Conservation (phyloP, 2,329 filamentous ascomycete species). For the Sordariomycetes sp. region DNA sequence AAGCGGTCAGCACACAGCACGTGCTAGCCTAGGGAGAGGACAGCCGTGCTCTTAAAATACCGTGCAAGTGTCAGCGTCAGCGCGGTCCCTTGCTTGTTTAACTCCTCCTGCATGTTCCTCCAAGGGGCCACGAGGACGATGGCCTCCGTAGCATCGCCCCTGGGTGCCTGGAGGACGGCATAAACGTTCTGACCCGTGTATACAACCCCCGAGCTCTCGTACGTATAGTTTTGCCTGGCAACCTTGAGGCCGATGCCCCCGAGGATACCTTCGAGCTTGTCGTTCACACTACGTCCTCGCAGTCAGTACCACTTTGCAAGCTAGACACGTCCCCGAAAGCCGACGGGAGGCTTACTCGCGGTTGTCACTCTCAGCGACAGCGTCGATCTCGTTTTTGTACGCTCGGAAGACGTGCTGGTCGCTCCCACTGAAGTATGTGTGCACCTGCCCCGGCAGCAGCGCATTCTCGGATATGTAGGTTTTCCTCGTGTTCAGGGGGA, state of each 20-base stretch:
- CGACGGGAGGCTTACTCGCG: slow-evolving; percentile 27
- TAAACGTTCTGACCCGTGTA: slow-evolving; percentile 84
- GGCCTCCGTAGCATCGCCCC: slow-evolving; percentile 92
- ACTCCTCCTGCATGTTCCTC: slow-evolving; percentile 63
- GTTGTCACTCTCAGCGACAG: slow-evolving; percentile 39
- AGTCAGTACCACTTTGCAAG: neutral
- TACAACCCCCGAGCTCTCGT: slow-evolving; percentile 60
- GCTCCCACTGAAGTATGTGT: slow-evolving; percentile 93
- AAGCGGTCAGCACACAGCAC: neutral
- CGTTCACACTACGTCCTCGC: slow-evolving; percentile 36
- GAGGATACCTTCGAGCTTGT: slow-evolving; percentile 64
- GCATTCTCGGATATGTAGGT: slow-evolving; percentile 99
- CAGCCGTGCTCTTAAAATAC: slow-evolving; percentile 69
- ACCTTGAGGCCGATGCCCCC: slow-evolving; percentile 72
- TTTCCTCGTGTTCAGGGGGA: slow-evolving; percentile 76
- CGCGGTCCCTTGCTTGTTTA: slow-evolving; percentile 80
- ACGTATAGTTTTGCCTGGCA: slow-evolving; percentile 78
- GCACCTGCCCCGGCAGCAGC: slow-evolving; percentile 85
- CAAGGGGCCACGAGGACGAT: slow-evolving; percentile 86
- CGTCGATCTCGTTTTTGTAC: slow-evolving; percentile 72
- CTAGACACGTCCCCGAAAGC: neutral
- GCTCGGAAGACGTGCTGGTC: slow-evolving; percentile 91
- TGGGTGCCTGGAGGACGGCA: slow-evolving; percentile 80
- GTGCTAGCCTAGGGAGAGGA: neutral
- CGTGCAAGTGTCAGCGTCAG: slow-evolving; percentile 76